Evolutionary conservation across 768 basidiomycete genomes (phyloP).

Genomic region (Asterophora parasitica): DNA sequence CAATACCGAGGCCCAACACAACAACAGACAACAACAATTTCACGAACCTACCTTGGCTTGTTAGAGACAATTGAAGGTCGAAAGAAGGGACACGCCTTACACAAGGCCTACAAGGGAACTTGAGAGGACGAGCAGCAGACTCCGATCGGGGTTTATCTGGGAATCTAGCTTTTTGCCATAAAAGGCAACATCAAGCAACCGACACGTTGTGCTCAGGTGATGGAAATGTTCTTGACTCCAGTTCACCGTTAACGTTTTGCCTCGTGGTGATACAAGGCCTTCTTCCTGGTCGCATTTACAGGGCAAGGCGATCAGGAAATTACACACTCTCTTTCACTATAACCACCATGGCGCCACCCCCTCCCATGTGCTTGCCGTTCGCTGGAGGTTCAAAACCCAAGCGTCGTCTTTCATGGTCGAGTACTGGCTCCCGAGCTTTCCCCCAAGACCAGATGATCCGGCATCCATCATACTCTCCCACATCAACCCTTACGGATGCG

Average conservation of each 20-base stretch:
- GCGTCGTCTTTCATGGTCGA: slow-evolving; percentile 45
- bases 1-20: not conserved
- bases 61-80: not conserved
- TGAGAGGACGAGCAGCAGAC: not conserved
- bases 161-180: slow-evolving; percentile 6
- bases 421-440: slow-evolving; percentile 24
- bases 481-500: slow-evolving; percentile 36
- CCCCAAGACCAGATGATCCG: slow-evolving; percentile 30
- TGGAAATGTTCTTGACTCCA: slow-evolving; percentile 12
- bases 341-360: slow-evolving; percentile 47
- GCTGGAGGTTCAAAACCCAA: slow-evolving; percentile 40
- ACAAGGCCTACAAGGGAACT: no score
- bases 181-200: slow-evolving; percentile 13
- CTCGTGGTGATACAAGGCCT: slow-evolving; percentile 13
- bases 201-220: slow-evolving; percentile 14
- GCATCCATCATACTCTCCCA: slow-evolving; percentile 40
- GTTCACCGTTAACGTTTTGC: slow-evolving; percentile 4
- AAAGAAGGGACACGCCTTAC: no score
- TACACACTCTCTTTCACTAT: slow-evolving; percentile 16
- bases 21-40: not conserved
- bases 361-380: slow-evolving; percentile 61
- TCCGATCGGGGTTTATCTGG: slow-evolving; percentile 10
- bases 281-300: not conserved
- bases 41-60: not conserved
- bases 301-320: not conserved